These are phyloP conservation scores for Apiospora marii DNA, from an alignment of 2,329 filamentous ascomycete species.

Conservation along the genomic window DNA sequence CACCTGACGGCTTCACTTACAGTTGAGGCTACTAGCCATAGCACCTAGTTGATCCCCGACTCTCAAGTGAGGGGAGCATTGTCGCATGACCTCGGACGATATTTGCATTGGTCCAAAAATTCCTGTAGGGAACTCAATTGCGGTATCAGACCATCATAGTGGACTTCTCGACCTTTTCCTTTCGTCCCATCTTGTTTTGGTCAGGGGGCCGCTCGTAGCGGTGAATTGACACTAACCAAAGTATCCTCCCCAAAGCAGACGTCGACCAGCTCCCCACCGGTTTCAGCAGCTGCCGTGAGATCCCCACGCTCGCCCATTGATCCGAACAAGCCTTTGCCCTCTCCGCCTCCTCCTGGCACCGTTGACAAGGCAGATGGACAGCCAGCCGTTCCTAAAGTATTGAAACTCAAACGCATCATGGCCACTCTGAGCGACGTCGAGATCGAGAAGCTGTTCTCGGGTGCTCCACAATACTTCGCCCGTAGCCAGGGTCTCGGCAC, in stretches of 20 bases:
- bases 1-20: constrained; percentile 22
- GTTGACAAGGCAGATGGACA: constrained; percentile 49
- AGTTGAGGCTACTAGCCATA: constrained; percentile 10
- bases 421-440: constrained; percentile 65
- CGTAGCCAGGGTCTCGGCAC: constrained; percentile 66
- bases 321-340: constrained; percentile 65
- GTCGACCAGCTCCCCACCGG: constrained; percentile 19
- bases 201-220: constrained; percentile 4
- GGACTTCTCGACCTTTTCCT: constrained; percentile 12
- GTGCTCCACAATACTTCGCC: constrained; percentile 76
- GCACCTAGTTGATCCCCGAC: constrained; percentile 12
- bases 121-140: constrained; percentile 15
- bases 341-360: constrained; percentile 54
- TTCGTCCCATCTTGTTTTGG: neutral
- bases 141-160: constrained; percentile 17
- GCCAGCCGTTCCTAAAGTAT: constrained; percentile 41
- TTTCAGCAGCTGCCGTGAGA: constrained; percentile 12
- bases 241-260: constrained; percentile 15
- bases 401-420: constrained; percentile 66
- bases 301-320: constrained; percentile 49
- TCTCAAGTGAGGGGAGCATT: constrained; percentile 29
- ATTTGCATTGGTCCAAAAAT: constrained; percentile 24
- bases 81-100: constrained; percentile 31
- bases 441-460: constrained; percentile 75
- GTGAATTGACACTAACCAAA: constrained; percentile 23